phyloP scores from a whole-genome alignment of 2,329 filamentous ascomycete species.

The Boeremia exigua region DNA sequence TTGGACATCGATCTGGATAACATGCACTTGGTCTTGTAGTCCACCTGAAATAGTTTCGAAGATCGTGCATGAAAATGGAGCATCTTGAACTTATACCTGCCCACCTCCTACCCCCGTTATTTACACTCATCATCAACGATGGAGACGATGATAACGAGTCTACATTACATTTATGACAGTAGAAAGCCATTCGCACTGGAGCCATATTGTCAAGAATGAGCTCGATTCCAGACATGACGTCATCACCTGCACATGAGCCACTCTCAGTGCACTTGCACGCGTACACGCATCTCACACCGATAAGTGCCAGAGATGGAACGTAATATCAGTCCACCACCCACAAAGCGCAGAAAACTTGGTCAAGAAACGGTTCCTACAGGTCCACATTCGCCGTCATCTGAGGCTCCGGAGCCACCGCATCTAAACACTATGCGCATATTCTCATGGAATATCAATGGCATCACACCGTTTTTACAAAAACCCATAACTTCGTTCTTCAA shows the following conservation, averaged over 20 bases:
- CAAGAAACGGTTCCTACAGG: too few species aligned
- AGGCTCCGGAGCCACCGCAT: neutral
- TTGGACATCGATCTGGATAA: constrained; percentile 51
- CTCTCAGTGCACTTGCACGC: neutral
- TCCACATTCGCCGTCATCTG: neutral
- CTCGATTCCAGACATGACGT: neutral
- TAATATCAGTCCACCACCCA: constrained; percentile 4
- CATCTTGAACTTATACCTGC: too few species aligned
- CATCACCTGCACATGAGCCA: neutral
- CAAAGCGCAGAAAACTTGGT: neutral
- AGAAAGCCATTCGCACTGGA: neutral
- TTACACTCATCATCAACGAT: neutral
- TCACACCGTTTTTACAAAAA: constrained; percentile 51
- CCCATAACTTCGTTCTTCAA: constrained; percentile 51
- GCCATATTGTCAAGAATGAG: neutral
- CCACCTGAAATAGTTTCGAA: neutral
- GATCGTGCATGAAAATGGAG: neutral
- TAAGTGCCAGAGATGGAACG: neutral
- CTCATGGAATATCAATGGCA: constrained; percentile 59
- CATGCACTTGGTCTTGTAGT: constrained; percentile 35
- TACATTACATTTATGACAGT: neutral
- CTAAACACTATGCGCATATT: constrained; percentile 46
- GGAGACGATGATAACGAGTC: neutral
- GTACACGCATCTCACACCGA: neutral
- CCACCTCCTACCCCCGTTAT: too few species aligned